Conservation (phyloP, 2,329 filamentous ascomycete genomes). For the Colletotrichum phormii region DNA sequence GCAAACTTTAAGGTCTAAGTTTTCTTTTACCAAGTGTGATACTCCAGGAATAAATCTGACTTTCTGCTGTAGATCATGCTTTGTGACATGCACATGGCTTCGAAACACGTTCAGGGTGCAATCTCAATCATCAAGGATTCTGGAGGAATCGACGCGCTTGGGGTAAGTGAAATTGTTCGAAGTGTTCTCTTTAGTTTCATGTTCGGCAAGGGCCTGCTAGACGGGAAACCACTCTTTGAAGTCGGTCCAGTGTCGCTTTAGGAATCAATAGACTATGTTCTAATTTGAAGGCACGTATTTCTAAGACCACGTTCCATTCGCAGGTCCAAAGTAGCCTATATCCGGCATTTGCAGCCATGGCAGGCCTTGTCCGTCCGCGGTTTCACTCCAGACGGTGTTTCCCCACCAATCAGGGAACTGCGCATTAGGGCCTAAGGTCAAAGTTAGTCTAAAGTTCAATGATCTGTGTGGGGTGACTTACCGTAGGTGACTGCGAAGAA, state of each 20-base stretch:
- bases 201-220: neutral
- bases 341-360: slow-evolving; percentile 23
- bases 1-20: neutral
- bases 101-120: neutral
- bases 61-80: neutral
- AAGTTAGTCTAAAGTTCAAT: slow-evolving; percentile 40
- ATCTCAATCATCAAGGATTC: neutral
- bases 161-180: neutral
- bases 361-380: slow-evolving; percentile 17
- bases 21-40: neutral
- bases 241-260: neutral
- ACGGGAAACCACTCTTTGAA: neutral
- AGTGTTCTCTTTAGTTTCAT: neutral
- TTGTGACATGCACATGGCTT: neutral
- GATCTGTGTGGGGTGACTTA: slow-evolving; percentile 40
- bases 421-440: slow-evolving; percentile 54
- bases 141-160: neutral
- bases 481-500: slow-evolving; percentile 50
- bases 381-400: slow-evolving; percentile 47
- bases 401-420: slow-evolving; percentile 64
- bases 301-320: slow-evolving; percentile 27
- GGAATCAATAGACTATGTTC: neutral
- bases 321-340: slow-evolving; percentile 28
- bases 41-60: neutral
- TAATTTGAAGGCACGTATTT: too few relatives aligned